A percentile compares a stretch with the other conserved stretches of the same genome.
These are phyloP conservation scores for Ramularia collo-cygni DNA, from an alignment of 2,329 filamentous ascomycete species.

Conservation along the genomic window DNA sequence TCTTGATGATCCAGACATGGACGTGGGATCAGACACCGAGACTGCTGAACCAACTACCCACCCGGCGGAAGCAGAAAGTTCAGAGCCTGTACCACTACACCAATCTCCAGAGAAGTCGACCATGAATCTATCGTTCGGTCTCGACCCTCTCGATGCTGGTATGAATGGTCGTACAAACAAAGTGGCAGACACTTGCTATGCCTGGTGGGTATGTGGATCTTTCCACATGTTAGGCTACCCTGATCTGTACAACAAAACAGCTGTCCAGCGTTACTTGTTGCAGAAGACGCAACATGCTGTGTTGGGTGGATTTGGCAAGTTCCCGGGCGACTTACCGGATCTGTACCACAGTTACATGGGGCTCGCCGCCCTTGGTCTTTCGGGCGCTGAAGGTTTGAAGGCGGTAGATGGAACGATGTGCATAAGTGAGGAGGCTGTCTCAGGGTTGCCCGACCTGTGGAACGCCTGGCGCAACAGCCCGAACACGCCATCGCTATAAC, in stretches of 20 bases:
- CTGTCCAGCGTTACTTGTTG: conserved; percentile 63
- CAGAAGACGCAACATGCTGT: conserved; percentile 81
- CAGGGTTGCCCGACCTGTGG: conserved; percentile 23
- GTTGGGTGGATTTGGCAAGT: conserved; percentile 41
- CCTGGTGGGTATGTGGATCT: conserved; percentile 79
- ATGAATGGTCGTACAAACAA: conserved; percentile 93
- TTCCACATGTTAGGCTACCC: conserved; percentile 23
- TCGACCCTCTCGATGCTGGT: conserved; percentile 44
- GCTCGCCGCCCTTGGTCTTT: conserved; percentile 67
- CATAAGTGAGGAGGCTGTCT: conserved; percentile 54
- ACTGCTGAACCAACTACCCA: not conserved
- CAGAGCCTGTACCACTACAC: conserved; percentile 10
- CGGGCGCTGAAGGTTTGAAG: conserved; percentile 56
- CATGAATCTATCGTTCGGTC: conserved; percentile 3
- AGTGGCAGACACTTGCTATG: conserved; percentile 88
- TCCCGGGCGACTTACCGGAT: conserved; percentile 47
- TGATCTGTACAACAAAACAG: conserved; percentile 13
- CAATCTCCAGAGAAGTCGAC: conserved; percentile 23
- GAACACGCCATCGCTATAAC: too few species aligned
- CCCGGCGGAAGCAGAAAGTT: not conserved
- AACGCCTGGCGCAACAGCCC: conserved; percentile 4
- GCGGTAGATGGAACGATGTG: conserved; percentile 69
- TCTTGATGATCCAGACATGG: conserved; percentile 34
- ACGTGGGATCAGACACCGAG: conserved; percentile 10
- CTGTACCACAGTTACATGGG: conserved; percentile 88